Percentiles rank a stretch among this genome's conserved stretches.
Evolutionary conservation across 352 stramenopile species (phyloP).

Genomic region (Globisporangium okanoganense): DNA sequence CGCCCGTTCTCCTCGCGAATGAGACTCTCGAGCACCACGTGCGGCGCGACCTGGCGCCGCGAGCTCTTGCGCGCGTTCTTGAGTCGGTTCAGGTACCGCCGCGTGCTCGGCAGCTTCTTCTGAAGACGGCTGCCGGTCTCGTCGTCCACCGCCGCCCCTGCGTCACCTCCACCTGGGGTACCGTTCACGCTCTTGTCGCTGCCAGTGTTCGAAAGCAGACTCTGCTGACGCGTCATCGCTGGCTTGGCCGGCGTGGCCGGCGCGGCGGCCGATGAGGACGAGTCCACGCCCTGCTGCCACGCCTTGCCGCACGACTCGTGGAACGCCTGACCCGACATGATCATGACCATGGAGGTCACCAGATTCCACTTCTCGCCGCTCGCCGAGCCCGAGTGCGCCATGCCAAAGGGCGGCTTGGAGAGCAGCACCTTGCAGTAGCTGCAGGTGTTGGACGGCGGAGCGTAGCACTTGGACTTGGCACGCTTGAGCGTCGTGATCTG

Average conservation of each 20-base stretch:
- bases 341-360: constrained; percentile 79
- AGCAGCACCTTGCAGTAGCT: constrained; percentile 79
- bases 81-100: constrained; percentile 72
- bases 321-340: constrained; percentile 76
- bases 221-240: constrained; percentile 32
- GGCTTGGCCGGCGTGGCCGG: constrained; percentile 16
- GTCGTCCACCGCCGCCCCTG: constrained; percentile 26
- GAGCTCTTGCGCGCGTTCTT: constrained; percentile 66
- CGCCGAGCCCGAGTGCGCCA: constrained; percentile 64
- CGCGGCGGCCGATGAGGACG: constrained; percentile 5
- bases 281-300: constrained; percentile 78
- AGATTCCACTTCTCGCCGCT: constrained; percentile 81
- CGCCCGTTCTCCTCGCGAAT: constrained; percentile 73
- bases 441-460: constrained; percentile 68
- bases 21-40: constrained; percentile 78
- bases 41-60: constrained; percentile 59
- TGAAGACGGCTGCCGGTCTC: constrained; percentile 53
- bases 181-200: constrained; percentile 28
- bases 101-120: constrained; percentile 75
- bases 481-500: constrained; percentile 81
- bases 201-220: constrained; percentile 18
- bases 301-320: constrained; percentile 85
- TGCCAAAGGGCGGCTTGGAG: constrained; percentile 81
- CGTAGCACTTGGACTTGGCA: constrained; percentile 67
- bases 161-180: constrained; percentile 10